These are phyloP conservation scores for Agrocybe chaxingu DNA, from an alignment of 768 basidiomycete species.

Conservation along the genomic window DNA sequence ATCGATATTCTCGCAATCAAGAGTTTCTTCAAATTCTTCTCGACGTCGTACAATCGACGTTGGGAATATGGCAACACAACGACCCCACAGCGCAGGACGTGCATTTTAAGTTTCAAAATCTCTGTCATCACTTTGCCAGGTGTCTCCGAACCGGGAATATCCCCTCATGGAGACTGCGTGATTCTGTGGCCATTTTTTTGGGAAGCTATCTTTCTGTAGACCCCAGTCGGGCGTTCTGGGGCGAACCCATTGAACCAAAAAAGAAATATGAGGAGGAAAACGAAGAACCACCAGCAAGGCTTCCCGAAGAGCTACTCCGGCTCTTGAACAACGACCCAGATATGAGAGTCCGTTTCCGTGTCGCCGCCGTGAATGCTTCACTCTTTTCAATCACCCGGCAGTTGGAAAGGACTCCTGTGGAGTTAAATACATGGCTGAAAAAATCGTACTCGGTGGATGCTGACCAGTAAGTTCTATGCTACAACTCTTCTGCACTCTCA, in stretches of 20 bases:
- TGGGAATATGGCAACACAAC: slow-evolving; percentile 51
- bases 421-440: slow-evolving; percentile 48
- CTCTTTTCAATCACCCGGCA: slow-evolving; percentile 51
- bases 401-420: slow-evolving; percentile 24
- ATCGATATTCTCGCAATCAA: slow-evolving; percentile 54
- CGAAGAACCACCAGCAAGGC: slow-evolving; percentile 8
- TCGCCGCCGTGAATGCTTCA: slow-evolving; percentile 54
- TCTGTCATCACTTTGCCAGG: slow-evolving; percentile 55
- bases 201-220: slow-evolving; percentile 61
- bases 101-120: slow-evolving; percentile 38
- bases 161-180: slow-evolving; percentile 66
- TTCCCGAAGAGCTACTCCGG: slow-evolving; percentile 49
- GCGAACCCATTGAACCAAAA: slow-evolving; percentile 8
- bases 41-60: slow-evolving; percentile 63
- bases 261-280: slow-evolving; percentile 24
- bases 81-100: slow-evolving; percentile 31
- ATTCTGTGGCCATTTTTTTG: slow-evolving; percentile 61
- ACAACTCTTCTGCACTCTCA: not conserved
- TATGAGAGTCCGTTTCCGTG: slow-evolving; percentile 80
- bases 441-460: slow-evolving; percentile 40
- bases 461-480: slow-evolving; percentile 42
- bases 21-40: slow-evolving; percentile 50
- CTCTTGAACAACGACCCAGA: slow-evolving; percentile 66
- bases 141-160: slow-evolving; percentile 38
- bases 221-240: slow-evolving; percentile 51